These are phyloP conservation scores for Apophysomyces variabilis DNA, from an alignment of 371 early-diverging fungal genomes.

Conservation along the genomic window DNA sequence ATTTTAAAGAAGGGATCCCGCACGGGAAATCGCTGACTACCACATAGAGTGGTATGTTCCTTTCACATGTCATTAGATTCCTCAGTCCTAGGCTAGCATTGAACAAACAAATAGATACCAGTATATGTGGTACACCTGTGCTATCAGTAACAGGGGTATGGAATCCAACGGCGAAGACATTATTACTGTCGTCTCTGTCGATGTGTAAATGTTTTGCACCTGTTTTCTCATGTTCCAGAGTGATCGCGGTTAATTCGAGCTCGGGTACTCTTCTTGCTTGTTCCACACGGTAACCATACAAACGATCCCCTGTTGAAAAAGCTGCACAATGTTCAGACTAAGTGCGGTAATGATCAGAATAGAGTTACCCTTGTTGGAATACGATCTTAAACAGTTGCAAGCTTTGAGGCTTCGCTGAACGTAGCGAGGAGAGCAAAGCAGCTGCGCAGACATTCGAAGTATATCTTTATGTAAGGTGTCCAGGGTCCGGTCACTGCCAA, in stretches of 20 bases:
- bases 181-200: constrained; percentile 85
- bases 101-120: constrained; percentile 43
- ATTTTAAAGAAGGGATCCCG: constrained; percentile 98
- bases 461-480: not conserved
- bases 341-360: not conserved
- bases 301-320: constrained; percentile 25
- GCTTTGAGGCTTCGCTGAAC: constrained; percentile 1
- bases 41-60: constrained; percentile 96
- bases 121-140: constrained; percentile 93
- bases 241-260: constrained; percentile 69
- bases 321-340: constrained; percentile 5
- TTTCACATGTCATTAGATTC: constrained; percentile 9
- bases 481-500: not conserved
- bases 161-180: constrained; percentile 92
- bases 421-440: constrained; percentile 12
- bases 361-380: not conserved
- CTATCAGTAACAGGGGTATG: constrained; percentile 82
- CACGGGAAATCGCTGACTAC: constrained; percentile 86
- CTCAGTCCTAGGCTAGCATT: not conserved
- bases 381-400: not conserved
- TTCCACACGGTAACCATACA: constrained; percentile 27
- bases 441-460: constrained; percentile 11
- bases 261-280: constrained; percentile 63
- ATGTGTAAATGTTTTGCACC: constrained; percentile 91
- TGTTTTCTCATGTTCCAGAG: constrained; percentile 75